Percentiles rank a stretch among this genome's conserved stretches.
These are phyloP conservation scores for Nemania diffusa DNA, from an alignment of 2,329 filamentous ascomycete genomes.

Conservation along the genomic window DNA sequence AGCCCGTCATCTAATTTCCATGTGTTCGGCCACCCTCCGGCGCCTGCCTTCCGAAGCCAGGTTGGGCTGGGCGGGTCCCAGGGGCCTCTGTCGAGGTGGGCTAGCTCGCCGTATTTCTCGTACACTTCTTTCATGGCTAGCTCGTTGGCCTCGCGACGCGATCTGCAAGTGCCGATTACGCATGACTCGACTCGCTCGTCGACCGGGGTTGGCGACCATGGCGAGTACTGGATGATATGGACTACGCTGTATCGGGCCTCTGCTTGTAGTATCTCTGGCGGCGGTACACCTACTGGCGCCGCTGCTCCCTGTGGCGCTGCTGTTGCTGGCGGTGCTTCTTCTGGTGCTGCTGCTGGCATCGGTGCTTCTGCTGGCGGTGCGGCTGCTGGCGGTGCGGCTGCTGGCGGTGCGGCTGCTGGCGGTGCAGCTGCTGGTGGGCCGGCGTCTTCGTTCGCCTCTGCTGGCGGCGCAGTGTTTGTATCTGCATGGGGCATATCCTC, in stretches of 20 bases:
- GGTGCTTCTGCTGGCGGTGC: too few species aligned
- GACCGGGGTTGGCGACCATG: not conserved
- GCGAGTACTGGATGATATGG: not conserved
- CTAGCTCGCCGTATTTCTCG: conserved; percentile 17
- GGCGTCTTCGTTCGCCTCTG: not conserved
- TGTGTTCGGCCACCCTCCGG: conserved; percentile 9
- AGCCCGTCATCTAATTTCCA: conserved; percentile 21
- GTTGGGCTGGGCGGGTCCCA: not conserved
- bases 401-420: not conserved
- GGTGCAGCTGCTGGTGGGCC: not conserved
- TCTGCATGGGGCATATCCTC: not conserved
- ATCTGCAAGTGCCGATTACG: not conserved
- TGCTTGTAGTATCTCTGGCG: too few species aligned
- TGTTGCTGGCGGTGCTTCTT: too few species aligned
- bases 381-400: not conserved
- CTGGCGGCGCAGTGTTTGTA: not conserved
- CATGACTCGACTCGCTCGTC: not conserved
- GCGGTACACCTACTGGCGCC: too few species aligned
- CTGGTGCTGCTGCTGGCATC: too few species aligned
- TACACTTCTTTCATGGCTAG: conserved; percentile 12
- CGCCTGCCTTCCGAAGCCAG: conserved; percentile 20
- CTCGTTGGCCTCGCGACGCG: conserved; percentile 9
- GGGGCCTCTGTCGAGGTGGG: not conserved
- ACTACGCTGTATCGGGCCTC: not conserved
- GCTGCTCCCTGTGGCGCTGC: too few species aligned